Conservation (phyloP, 1,139 yeast species). For the Geotrichum phurueaensis region DNA sequence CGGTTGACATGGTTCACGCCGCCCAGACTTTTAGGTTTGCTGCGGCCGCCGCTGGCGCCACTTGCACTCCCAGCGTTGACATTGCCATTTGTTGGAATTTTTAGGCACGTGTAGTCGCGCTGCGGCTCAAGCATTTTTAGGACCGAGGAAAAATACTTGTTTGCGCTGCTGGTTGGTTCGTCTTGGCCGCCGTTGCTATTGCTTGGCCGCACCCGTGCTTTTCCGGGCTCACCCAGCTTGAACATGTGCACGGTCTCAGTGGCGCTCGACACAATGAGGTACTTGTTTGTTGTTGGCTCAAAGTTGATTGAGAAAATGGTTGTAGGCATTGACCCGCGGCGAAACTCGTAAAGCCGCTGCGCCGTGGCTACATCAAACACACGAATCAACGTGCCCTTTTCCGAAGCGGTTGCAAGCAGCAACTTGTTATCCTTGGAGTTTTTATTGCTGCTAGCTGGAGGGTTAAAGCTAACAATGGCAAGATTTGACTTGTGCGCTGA, state of each 20-base stretch:
- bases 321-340: constrained; percentile 93
- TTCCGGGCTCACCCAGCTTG: constrained; percentile 36
- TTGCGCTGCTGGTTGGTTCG: too few relatives aligned
- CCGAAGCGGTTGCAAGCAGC: constrained; percentile 86
- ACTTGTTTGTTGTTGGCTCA: constrained; percentile 62
- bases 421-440: constrained; percentile 53
- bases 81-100: too few relatives aligned
- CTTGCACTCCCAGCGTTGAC: too few relatives aligned
- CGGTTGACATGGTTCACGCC: too few relatives aligned
- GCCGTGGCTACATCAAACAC: constrained; percentile 81
- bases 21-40: too few relatives aligned
- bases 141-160: too few relatives aligned
- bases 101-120: too few relatives aligned
- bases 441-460: too few relatives aligned
- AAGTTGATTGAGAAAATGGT: constrained; percentile 75
- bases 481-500: constrained; percentile 89
- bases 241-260: constrained; percentile 92
- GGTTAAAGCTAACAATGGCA: constrained; percentile 69
- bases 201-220: too few relatives aligned
- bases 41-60: too few relatives aligned
- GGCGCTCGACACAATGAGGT: constrained; percentile 75
- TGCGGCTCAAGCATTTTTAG: too few relatives aligned
- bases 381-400: constrained; percentile 87
- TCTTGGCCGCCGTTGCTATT: too few relatives aligned
- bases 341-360: constrained; percentile 73